These are phyloP conservation scores for Colletotrichum gloeosporioides DNA, from an alignment of 2,329 filamentous ascomycete genomes.

Conservation along the genomic window DNA sequence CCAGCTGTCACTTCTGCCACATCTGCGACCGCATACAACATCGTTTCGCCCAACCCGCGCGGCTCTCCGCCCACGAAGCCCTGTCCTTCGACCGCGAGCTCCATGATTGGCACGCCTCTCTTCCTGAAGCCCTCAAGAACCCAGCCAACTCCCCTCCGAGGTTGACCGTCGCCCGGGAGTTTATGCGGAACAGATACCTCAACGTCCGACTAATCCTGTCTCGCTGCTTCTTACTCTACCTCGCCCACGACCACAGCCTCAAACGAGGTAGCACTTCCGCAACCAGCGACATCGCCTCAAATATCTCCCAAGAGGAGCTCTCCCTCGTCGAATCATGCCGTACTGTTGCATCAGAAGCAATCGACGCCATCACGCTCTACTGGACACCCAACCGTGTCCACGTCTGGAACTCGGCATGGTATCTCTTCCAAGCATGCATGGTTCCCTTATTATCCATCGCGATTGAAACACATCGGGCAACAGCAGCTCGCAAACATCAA, in stretches of 20 bases:
- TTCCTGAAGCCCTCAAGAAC: conserved; percentile 26
- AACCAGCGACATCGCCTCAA: not conserved
- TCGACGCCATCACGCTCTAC: conserved; percentile 33
- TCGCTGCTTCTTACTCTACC: conserved; percentile 26
- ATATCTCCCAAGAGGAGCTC: conserved; percentile 23
- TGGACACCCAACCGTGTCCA: conserved; percentile 36
- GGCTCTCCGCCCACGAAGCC: conserved; percentile 29
- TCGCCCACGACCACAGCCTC: conserved; percentile 24
- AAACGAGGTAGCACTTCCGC: not conserved
- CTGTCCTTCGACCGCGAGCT: conserved; percentile 31
- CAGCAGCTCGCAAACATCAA: not conserved
- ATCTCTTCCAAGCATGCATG: conserved; percentile 37
- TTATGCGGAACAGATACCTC: conserved; percentile 33
- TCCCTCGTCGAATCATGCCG: conserved; percentile 29
- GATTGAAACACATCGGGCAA: conserved; percentile 23
- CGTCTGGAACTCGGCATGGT: conserved; percentile 36
- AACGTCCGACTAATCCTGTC: conserved; percentile 32
- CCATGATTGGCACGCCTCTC: conserved; percentile 27
- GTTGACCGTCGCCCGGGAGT: conserved; percentile 30
- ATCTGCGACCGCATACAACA: conserved; percentile 34
- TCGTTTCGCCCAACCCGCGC: conserved; percentile 31
- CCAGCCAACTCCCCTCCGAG: conserved; percentile 27
- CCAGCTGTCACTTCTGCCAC: conserved; percentile 32
- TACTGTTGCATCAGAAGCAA: conserved; percentile 31
- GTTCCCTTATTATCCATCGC: conserved; percentile 33